These are phyloP conservation scores for Chlorella sp. DNA, from an alignment of 139 green algal species.

Conservation along the genomic window DNA sequence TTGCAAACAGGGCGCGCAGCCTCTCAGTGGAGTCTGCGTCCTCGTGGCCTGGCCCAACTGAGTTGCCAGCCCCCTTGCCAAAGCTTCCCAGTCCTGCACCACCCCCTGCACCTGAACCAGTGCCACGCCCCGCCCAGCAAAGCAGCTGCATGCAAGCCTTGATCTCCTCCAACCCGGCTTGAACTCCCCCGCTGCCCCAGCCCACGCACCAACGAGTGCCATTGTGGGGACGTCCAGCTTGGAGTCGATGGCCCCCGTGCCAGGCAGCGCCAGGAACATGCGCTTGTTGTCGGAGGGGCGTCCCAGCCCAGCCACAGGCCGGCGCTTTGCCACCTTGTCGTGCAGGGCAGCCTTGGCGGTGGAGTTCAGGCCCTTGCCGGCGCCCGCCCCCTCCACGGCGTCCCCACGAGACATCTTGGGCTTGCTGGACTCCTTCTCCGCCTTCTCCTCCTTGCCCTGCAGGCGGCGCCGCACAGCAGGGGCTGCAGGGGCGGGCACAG, in stretches of 20 bases:
- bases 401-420: not conserved
- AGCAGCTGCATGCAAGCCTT: no score
- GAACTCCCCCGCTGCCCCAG: not conserved
- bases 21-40: no score
- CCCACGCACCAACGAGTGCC: not conserved
- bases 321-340: not conserved
- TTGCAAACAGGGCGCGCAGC: no score
- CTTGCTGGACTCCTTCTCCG: not conserved
- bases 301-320: not conserved
- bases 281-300: not conserved
- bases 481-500: not conserved
- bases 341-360: not conserved
- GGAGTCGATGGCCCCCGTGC: not conserved
- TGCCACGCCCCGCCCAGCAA: not conserved
- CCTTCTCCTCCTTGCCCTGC: not conserved
- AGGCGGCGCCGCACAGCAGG: not conserved
- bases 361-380: not conserved
- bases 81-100: not conserved
- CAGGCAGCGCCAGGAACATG: not conserved
- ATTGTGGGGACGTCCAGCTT: conserved; percentile 1
- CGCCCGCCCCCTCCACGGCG: not conserved
- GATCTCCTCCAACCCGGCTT: not conserved
- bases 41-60: not conserved
- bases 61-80: not conserved
- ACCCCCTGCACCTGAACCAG: no score